phyloP scores from a whole-genome alignment of 306 rosid genomes.

The Pyrus bretschneideri region DNA sequence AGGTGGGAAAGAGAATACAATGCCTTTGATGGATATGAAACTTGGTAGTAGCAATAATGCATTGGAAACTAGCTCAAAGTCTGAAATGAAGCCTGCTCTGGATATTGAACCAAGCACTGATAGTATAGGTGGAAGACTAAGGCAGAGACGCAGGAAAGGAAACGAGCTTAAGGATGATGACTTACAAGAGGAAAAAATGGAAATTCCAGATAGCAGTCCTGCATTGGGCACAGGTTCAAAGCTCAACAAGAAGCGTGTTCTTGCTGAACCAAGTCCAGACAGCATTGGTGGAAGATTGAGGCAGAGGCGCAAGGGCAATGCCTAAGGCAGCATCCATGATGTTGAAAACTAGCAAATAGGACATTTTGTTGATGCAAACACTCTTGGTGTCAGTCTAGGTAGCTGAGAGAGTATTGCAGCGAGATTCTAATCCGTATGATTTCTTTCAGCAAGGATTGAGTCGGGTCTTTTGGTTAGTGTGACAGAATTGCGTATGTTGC shows the following conservation, averaged over 20 bases:
- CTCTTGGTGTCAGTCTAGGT: no score
- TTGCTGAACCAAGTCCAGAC: constrained; percentile 17
- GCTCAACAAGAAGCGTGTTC: constrained; percentile 17
- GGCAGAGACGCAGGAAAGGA: constrained; percentile 3
- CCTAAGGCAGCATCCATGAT: not conserved
- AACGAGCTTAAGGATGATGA: not conserved
- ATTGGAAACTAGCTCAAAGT: not conserved
- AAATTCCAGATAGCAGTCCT: constrained; percentile 2
- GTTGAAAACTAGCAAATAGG: not conserved
- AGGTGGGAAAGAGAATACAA: constrained; percentile 3
- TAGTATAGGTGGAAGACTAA: constrained; percentile 30
- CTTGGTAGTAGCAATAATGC: not conserved
- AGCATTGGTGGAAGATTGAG: constrained; percentile 46
- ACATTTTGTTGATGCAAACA: not conserved
- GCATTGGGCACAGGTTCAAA: constrained; percentile 1
- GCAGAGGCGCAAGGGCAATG: constrained; percentile 27
- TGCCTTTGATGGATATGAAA: not conserved
- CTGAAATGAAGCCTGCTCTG: not conserved
- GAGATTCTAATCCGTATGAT: not conserved
- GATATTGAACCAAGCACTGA: not conserved
- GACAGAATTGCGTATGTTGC: not conserved
- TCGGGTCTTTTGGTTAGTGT: not conserved
- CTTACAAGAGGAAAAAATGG: not conserved
- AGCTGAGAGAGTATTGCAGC: not conserved
- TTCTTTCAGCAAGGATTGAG: not conserved